Evolutionary conservation across 164 flowering plant species (phyloP).

Genomic region (Stephania yunnanensis): DNA sequence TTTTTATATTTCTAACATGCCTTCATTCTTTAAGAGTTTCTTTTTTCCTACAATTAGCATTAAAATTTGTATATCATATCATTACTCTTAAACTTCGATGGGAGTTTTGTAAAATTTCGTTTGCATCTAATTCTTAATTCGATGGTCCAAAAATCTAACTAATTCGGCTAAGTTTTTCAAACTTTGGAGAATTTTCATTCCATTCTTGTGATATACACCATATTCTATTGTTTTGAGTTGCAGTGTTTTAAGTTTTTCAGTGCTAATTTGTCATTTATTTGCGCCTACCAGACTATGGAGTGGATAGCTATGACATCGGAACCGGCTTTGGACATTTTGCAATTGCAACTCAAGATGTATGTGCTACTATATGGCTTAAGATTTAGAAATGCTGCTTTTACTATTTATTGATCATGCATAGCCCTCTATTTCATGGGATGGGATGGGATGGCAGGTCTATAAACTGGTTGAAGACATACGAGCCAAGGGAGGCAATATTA

Average conservation of each 20-base stretch:
- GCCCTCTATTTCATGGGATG: not conserved
- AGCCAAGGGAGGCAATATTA: conserved; percentile 78
- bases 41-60: too few species aligned
- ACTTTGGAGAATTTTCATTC: too few species aligned
- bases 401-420: not conserved
- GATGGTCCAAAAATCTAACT: too few species aligned
- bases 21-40: too few species aligned
- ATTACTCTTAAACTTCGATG: too few species aligned
- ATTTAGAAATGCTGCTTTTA: not conserved
- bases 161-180: too few species aligned
- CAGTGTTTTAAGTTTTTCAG: not conserved
- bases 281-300: conserved; percentile 71
- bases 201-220: not conserved
- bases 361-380: conserved; percentile 16
- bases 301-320: conserved; percentile 83
- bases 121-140: too few species aligned
- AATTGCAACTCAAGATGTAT: conserved; percentile 83
- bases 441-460: conserved; percentile 43
- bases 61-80: too few species aligned
- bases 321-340: conserved; percentile 97
- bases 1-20: too few species aligned
- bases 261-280: not conserved
- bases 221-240: not conserved
- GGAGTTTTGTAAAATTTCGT: too few species aligned
- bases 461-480: conserved; percentile 69